Percentiles rank a stretch among this genome's conserved stretches.
phyloP scores from a whole-genome alignment of 257 asterid species.

The Nicotiana otophora region DNA sequence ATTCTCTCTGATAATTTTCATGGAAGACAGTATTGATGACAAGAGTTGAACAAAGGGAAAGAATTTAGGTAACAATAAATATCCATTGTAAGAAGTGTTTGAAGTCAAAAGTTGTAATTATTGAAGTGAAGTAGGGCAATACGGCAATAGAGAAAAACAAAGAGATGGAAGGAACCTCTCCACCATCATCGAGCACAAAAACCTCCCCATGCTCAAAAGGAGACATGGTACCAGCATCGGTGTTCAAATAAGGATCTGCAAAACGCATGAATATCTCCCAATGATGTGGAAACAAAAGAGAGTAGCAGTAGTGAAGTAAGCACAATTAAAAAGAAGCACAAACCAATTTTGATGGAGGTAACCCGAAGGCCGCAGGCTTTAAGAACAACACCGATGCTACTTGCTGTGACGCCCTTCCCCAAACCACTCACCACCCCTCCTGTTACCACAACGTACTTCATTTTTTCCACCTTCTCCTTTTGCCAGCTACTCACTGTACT shows the following conservation, averaged over 20 bases:
- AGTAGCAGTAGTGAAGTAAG: no score
- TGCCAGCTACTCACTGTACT: no score
- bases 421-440: slow-evolving; percentile 99
- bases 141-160: no score
- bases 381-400: slow-evolving; percentile 96
- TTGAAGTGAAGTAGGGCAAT: background rate
- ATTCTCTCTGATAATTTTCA: no score
- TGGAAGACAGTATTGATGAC: no score
- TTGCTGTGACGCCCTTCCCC: slow-evolving; percentile 97
- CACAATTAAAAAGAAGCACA: background rate
- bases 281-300: background rate
- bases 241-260: slow-evolving; percentile 90
- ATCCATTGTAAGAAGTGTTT: no score
- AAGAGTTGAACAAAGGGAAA: no score
- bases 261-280: background rate
- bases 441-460: slow-evolving; percentile 91
- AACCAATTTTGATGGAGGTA: slow-evolving; percentile 95
- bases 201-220: slow-evolving; percentile 99
- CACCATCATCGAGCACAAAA: slow-evolving; percentile 96
- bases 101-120: background rate
- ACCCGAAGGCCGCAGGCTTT: slow-evolving; percentile 96
- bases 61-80: no score
- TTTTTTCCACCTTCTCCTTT: background rate
- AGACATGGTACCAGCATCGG: slow-evolving; percentile 98
- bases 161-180: slow-evolving; percentile 60